Base-by-base conservation (phyloP, 441 rosid species). In the Jatropha podagrica region DNA sequence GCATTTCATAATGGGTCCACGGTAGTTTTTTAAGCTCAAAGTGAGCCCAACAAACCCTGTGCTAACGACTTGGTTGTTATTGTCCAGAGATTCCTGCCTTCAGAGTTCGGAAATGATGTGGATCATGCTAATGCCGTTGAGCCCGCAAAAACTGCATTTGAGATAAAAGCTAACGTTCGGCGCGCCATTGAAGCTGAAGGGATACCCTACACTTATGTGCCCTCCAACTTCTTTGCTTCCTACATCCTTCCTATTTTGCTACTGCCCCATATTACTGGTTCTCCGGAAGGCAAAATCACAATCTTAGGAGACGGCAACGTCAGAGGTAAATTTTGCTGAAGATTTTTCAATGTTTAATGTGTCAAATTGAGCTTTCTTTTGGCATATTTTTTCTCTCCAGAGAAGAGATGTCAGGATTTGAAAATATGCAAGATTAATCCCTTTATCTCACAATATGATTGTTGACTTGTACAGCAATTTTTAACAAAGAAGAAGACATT, bases 221-320 rank as follows among this genome's bases (percentile, higher is more conserved):
- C 90, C 7, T 65, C 78, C 77, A 85, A 84, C 79, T 79, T 79
- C 65, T 90, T 88, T 41, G 88, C 91, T 66, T 88, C 73, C 4
- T 85, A 79, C 76, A 85, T 82, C 71, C 85, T 89, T 23, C 81
- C 90, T 6, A 80, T 81, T 15, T 64, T 91, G 52, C 77, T 81
- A 3, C 89, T 88, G 75, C 83, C 86, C 0, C 58, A 54, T 54
- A 23, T 54, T 54, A 54, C 58, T 54, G 90, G 84, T 76, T 82
- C 91, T 65, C 90, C 94, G 0, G 80, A 87, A n/a, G 87, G 85
- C 40, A 86, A 85, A 59, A 88, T 85, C 68, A 42, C 81, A 49
- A 81, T 92, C 81, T 23, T 85, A 13, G 94, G 93, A 48, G 89
- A 90, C 81, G 97, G 97, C 15, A 85, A 78, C 77, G 78, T 77